Percentiles rank a stretch among this genome's conserved stretches.
Evolutionary conservation across 441 rosid species (phyloP).

Genomic region (Adansonia grandidieri): DNA sequence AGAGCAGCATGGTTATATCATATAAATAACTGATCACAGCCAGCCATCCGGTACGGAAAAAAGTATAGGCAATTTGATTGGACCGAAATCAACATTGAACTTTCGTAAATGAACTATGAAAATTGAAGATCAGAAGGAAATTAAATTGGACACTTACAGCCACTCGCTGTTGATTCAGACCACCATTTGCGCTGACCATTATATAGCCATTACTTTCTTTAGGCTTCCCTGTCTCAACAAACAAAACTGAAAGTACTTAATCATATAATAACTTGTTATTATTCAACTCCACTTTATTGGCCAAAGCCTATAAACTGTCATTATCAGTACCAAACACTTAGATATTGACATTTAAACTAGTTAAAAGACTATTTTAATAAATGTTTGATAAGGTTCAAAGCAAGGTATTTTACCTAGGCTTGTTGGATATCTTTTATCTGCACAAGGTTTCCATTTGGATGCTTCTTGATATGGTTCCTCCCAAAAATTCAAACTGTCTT

Average conservation of each 20-base stretch:
- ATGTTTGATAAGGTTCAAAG: background rate
- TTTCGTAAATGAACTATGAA: slow-evolving; percentile 7
- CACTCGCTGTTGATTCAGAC: slow-evolving; percentile 94
- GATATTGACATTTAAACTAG: background rate
- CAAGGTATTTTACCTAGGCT: slow-evolving; percentile 39
- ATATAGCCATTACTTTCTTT: slow-evolving; percentile 65
- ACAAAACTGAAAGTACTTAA: slow-evolving; percentile 27
- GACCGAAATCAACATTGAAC: background rate
- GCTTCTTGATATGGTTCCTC: slow-evolving; percentile 61
- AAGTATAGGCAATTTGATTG: background rate
- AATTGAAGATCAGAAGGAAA: background rate
- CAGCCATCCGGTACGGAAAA: background rate
- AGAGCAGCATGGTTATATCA: background rate
- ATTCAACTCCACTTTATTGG: background rate
- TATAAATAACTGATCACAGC: too few species aligned
- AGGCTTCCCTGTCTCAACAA: slow-evolving; percentile 50
- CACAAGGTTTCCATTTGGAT: slow-evolving; percentile 81
- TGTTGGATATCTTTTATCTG: slow-evolving; percentile 44
- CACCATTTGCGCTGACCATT: slow-evolving; percentile 89
- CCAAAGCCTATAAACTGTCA: background rate
- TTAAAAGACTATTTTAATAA: background rate
- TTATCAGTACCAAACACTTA: background rate
- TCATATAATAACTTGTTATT: background rate
- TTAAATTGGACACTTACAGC: slow-evolving; percentile 66
- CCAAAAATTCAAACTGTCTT: slow-evolving; percentile 50